Conservation (phyloP, 2,329 filamentous ascomycete species). For the Calycina marina region DNA sequence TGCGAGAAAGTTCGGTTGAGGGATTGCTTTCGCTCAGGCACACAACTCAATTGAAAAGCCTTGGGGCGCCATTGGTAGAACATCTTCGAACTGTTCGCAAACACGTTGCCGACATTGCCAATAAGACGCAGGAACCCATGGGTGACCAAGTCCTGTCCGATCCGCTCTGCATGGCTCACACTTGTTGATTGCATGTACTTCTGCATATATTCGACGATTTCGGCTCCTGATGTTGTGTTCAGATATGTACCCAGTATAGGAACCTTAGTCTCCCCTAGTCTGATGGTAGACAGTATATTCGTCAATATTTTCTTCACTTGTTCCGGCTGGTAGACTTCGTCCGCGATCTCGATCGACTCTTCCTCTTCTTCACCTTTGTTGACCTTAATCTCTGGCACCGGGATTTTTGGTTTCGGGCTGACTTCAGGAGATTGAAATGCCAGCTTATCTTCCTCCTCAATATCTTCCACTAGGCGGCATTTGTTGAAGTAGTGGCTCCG, state of each 20-base stretch:
- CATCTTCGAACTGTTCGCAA: constrained; percentile 94
- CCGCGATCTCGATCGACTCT: constrained; percentile 78
- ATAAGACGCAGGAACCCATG: constrained; percentile 80
- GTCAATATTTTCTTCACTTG: constrained; percentile 81
- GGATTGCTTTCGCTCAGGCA: constrained; percentile 73
- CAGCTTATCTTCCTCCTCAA: constrained; percentile 97
- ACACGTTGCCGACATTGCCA: constrained; percentile 87
- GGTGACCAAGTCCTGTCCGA: constrained; percentile 82
- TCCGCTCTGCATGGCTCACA: constrained; percentile 81
- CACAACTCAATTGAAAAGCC: constrained; percentile 73
- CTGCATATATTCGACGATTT: constrained; percentile 93
- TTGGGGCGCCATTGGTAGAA: constrained; percentile 95
- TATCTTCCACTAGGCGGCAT: constrained; percentile 84
- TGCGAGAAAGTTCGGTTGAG: constrained; percentile 63
- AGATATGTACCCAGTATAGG: constrained; percentile 89
- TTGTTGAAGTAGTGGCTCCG: constrained; percentile 98
- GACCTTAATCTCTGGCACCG: constrained; percentile 77
- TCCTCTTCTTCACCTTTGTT: constrained; percentile 59
- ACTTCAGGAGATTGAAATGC: constrained; percentile 79
- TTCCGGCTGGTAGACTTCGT: constrained; percentile 71
- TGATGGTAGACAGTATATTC: constrained; percentile 77
- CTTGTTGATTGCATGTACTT: constrained; percentile 71
- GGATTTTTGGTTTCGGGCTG: constrained; percentile 53
- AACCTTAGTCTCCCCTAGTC: constrained; percentile 82
- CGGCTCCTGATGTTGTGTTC: constrained; percentile 80